Base-by-base conservation (phyloP, 2,329 filamentous ascomycete genomes). In the Fusarium temperatum region DNA sequence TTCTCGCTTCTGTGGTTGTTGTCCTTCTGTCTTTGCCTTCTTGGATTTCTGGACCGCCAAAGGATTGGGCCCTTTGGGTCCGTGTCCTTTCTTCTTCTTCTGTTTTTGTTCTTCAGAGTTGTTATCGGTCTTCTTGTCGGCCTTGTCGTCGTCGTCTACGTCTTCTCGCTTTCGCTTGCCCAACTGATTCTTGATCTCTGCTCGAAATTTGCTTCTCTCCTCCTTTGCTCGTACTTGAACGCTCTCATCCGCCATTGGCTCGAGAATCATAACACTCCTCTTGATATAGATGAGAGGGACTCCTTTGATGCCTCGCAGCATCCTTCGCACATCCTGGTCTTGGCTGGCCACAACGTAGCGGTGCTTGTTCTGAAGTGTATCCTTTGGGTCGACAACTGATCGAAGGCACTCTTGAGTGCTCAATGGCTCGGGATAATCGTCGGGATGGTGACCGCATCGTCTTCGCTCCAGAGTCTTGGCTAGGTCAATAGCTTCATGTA, bases 241-340 rank as follows among this genome's bases (percentile, higher is more conserved):
- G 22, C 91, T 93, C 61, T 88, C 87, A 44, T 86, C 88, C 24
- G 92, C 91, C 92, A 96, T 94, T 20, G 93, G 92, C 82, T 93
- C 90, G 57, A 86, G 78, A 53, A 86, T 85, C 89, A 96, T 93
- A 61, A 97, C 93, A 70, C 91, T 93, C 63, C 93, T 87, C 73
- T 91, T 91, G 74, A 96, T 92, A 80, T 96, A 96, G 53, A 96
- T 89, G 70, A 96, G 81, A 26, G 94, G 94, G 55, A 94, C 92
- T 26, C 93, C 93, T 30, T 89, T 87, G 26, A 95, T 87, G n/a
- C 82, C 83, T 57, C 93, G 87, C 84, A 96, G 87, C 74, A 85
- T 84, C 53, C 87, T 86, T 74, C 93, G 85, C 51, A 94, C 87
- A 47, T 90, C 88, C 30, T 86, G 82, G 72, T 92, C 91, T 81